Base-by-base conservation (phyloP, 139 green algal genomes). In the Nannochloris sp. region DNA sequence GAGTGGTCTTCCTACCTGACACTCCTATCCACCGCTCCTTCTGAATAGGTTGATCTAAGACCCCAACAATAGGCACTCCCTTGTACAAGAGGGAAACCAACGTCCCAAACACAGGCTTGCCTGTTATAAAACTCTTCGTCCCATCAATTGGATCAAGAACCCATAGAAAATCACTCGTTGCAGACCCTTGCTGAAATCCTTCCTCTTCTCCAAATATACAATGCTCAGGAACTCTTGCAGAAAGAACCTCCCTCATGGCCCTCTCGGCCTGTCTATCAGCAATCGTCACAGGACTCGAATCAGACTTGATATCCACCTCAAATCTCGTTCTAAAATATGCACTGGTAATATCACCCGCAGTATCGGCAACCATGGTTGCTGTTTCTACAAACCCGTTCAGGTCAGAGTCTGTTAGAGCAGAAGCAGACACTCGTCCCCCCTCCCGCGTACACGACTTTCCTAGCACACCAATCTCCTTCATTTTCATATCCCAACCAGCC, bases 41-140 rank as follows among this genome's bases (percentile, higher is more conserved):
- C 65, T 68, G 73, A 50, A 96, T 84, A 4, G 93, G 90, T 72
- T 98, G 93, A 75, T 99, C 93, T 23, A 99, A 91, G 57, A 99
- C 76, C 37, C 93, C 93, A 17, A 99, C 69, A 8, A 97, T 70
- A 3, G 93, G 93, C 1, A 53, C 36, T n/a, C 93, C 93, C 43
- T 87, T 64, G 63, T 91, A 72, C 45, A 97, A 68, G 60, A 99
- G 81, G 1, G 90, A 77, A 23, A 99, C 89, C 8, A 99, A 80
- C 2, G 90, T 97, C 30, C 93, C 93, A 69, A 96, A 99, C 26
- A 96, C 65, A 8, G 93, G 93, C 78, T 98, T 98, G 66, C 92
- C 91, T 62, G 91, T 99, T 68, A 99, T 97, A 78, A 98, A 99
- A 75, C 78, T 91, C 73, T 96, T 96, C n/a, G 93, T 99, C 48